phyloP scores from a whole-genome alignment of 345 rosid species.

The Bruguiera gymnorhiza region DNA sequence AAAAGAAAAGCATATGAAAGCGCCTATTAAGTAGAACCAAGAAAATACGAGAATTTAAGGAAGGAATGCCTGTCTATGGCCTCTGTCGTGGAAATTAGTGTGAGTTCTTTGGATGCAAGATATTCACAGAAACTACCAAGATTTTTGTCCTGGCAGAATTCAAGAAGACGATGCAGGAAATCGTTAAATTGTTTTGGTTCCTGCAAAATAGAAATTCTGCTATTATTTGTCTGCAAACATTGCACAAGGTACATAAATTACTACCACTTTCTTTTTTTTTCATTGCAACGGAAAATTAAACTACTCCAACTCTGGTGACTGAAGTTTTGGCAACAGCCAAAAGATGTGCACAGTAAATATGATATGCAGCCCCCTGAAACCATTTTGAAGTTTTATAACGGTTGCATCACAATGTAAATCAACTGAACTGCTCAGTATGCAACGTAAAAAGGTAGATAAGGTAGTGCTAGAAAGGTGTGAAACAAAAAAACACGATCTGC shows the following conservation, averaged over 20 bases:
- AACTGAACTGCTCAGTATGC: not conserved
- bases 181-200: slow-evolving; percentile 81
- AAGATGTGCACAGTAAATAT: not conserved
- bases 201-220: slow-evolving; percentile 36
- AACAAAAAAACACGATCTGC: too few species aligned
- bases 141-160: slow-evolving; percentile 39
- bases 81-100: slow-evolving; percentile 72
- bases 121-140: slow-evolving; percentile 39
- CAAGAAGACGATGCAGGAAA: slow-evolving; percentile 40
- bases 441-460: not conserved
- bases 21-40: not conserved
- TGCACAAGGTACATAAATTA: not conserved
- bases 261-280: not conserved
- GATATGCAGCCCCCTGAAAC: not conserved
- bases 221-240: not conserved
- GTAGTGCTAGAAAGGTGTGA: not conserved
- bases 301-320: not conserved
- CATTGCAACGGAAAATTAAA: not conserved
- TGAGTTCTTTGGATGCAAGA: slow-evolving; percentile 47
- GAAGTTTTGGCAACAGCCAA: not conserved
- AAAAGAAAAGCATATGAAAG: not conserved
- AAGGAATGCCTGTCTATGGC: slow-evolving; percentile 71
- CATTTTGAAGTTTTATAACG: not conserved
- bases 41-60: not conserved
- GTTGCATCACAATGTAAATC: not conserved